phyloP scores from a whole-genome alignment of 148 eudicot species.

The Beta vulgaris region DNA sequence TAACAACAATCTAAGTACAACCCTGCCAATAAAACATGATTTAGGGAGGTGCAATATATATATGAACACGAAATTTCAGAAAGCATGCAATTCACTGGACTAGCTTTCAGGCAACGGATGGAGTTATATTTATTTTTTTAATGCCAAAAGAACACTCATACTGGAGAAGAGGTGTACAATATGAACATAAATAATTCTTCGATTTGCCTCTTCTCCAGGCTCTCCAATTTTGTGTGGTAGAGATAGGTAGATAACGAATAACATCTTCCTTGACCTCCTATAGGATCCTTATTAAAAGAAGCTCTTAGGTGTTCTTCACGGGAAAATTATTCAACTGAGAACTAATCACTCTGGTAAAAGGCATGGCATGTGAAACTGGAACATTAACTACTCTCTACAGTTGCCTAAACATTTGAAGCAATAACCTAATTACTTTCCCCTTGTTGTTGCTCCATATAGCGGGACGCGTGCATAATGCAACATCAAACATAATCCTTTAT shows the following conservation, averaged over 20 bases:
- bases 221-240: too few relatives aligned
- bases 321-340: background rate
- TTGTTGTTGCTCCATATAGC: background rate
- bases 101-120: too few relatives aligned
- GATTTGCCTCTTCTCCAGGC: too few relatives aligned
- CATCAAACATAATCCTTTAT: background rate
- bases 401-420: background rate
- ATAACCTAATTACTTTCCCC: background rate
- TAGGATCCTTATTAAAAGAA: background rate
- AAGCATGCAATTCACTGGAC: too few relatives aligned
- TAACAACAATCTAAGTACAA: background rate
- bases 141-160: too few relatives aligned
- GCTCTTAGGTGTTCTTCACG: background rate
- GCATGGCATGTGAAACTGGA: background rate
- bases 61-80: too few relatives aligned
- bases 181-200: too few relatives aligned
- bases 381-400: background rate
- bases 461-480: background rate
- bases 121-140: too few relatives aligned
- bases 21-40: background rate
- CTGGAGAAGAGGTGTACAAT: too few relatives aligned
- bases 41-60: background rate
- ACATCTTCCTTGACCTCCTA: constrained; percentile 1
- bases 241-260: too few relatives aligned
- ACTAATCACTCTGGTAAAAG: background rate